Percentiles rank a stretch among this genome's conserved stretches.
phyloP scores from a whole-genome alignment of 2,329 filamentous ascomycete species.

The Dryadomyces quercus-mongolicae region DNA sequence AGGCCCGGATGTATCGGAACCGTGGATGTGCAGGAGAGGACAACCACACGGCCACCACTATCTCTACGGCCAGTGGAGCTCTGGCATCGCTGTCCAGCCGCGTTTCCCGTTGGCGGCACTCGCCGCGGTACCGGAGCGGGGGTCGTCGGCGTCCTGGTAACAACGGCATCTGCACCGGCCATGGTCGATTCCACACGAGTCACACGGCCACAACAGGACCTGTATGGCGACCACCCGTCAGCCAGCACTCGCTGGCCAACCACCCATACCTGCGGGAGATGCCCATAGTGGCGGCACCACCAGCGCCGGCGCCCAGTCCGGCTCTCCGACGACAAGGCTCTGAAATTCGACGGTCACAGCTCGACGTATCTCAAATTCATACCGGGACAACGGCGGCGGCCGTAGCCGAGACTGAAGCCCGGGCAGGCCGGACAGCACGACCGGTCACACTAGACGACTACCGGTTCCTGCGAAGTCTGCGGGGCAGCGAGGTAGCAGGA shows the following conservation, averaged over 20 bases:
- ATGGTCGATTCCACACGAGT: neutral
- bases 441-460: constrained; percentile 11
- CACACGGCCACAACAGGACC: neutral
- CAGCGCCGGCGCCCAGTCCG: neutral
- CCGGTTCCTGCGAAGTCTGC: constrained; percentile 6
- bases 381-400: neutral
- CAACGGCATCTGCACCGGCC: neutral
- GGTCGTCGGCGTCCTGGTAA: neutral
- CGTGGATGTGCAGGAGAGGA: neutral
- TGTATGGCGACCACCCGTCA: constrained; percentile 11
- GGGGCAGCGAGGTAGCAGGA: neutral
- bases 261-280: constrained; percentile 7
- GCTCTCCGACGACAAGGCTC: neutral
- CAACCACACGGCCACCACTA: no score
- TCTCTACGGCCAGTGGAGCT: no score
- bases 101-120: neutral
- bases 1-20: neutral
- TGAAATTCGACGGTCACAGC: neutral
- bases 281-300: neutral
- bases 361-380: neutral
- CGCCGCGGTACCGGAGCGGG: neutral
- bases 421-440: constrained; percentile 4
- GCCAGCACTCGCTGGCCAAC: constrained; percentile 10
- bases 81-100: neutral
- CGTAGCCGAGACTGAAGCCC: constrained; percentile 7